A percentile compares a stretch with the other conserved stretches of the same genome.
Conservation (phyloP, 2,329 filamentous ascomycete species). For the Lizonia empirigonia region DNA sequence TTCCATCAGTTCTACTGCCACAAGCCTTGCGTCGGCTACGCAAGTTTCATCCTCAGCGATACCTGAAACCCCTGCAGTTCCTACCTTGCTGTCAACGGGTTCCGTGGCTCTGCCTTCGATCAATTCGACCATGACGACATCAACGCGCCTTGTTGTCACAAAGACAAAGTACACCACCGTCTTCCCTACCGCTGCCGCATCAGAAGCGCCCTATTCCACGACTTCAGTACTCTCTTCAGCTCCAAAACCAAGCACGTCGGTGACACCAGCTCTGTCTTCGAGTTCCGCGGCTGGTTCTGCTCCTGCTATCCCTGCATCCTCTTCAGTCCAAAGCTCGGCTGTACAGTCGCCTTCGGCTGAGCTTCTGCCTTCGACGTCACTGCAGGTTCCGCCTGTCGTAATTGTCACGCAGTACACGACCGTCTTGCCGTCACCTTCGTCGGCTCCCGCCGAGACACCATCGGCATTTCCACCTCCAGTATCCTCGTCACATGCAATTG, state of each 20-base stretch:
- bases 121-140: conserved; percentile 20
- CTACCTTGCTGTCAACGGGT: not conserved
- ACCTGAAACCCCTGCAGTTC: conserved; percentile 1
- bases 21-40: not conserved
- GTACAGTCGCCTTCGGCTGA: conserved; percentile 3
- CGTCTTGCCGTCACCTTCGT: conserved; percentile 8
- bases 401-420: conserved; percentile 43
- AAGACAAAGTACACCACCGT: conserved; percentile 40
- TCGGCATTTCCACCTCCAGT: not conserved
- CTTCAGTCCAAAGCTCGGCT: conserved; percentile 1
- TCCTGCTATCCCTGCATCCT: not conserved
- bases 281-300: conserved; percentile 9
- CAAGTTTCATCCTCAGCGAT: not conserved
- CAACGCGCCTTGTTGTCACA: conserved; percentile 27
- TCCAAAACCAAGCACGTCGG: not conserved
- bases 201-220: conserved; percentile 6
- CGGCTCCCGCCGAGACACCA: conserved; percentile 5
- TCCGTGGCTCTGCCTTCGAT: not conserved
- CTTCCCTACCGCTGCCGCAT: conserved; percentile 19
- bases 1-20: not conserved
- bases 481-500: not conserved
- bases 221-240: conserved; percentile 2
- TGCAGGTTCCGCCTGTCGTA: conserved; percentile 34
- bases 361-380: conserved; percentile 19
- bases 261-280: not conserved